Evolutionary conservation across 805 yeast genomes (phyloP), one percentile per base, ranked within the genome.

Genomic region (Zygosaccharomyces bailii): DNA sequence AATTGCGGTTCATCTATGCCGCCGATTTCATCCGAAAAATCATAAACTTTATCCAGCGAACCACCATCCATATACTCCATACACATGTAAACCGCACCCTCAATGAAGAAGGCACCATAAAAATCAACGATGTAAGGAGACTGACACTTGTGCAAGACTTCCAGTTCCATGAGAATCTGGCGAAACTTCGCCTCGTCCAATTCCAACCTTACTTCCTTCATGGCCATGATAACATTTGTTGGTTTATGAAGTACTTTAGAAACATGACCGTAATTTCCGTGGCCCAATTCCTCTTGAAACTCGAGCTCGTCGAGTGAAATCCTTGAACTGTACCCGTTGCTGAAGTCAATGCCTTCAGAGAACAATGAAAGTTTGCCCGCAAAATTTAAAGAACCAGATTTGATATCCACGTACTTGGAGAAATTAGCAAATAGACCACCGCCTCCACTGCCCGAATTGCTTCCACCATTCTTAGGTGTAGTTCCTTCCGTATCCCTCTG

Each of bases 41-140:
- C 84, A 65, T 89, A 91, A 11, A 90, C 73, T 59, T 85, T 86
- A 66, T 91, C 96, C 47, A 91, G 69, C 0, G 96, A 87, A 0
- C 96, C 96, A 38, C 96, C 97, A 64, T 88, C 95, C 99, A 91
- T 91, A 64, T 82, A 87, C 68, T 91, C 99, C 78, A 91, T 91
- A 68, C 98, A 93, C 87, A 91, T 88, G 68, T 90, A 93, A 20
- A 91, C 99, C 0, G 97, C 96, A 37, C 97, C 96, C 67, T 93
- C 99, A 24, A 88, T 88, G 61, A 91, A 93, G 60, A 91, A 91
- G 1, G 99, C 99, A 34, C 99, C 99, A 60, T 86, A 93, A 57
- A 93, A 93, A 57, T 91, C 97, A 32, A 93, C 96, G 61, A 93
- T 90, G 63, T 80, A 87, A 2, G 93, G 95, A 11, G 95, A 83